Percentiles rank a stretch among this genome's conserved stretches.
Evolutionary conservation across 805 yeast species (phyloP).

Genomic region (Peterozyma xylosa): DNA sequence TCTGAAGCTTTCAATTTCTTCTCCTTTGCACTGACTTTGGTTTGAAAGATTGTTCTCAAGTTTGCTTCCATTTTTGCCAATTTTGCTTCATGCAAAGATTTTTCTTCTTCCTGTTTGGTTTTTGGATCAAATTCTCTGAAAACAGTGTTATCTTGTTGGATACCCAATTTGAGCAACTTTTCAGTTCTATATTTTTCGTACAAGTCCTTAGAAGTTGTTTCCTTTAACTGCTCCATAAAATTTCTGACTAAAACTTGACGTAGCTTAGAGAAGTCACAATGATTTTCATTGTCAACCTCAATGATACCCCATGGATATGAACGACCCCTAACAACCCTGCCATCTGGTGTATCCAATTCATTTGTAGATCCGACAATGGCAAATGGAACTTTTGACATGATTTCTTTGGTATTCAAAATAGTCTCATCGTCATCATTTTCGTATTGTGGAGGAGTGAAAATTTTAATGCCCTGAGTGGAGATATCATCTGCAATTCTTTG

Average conservation of each 20-base stretch:
- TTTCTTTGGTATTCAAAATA: slow-evolving; percentile 51
- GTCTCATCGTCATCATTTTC: slow-evolving; percentile 81
- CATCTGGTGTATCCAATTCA: slow-evolving; percentile 63
- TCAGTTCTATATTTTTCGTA: slow-evolving; percentile 88
- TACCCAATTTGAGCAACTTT: slow-evolving; percentile 75
- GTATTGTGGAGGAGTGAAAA: slow-evolving; percentile 71
- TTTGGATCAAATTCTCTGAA: slow-evolving; percentile 93
- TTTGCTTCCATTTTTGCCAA: slow-evolving; percentile 91
- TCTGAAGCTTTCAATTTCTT: slow-evolving; percentile 94
- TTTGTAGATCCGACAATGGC: slow-evolving; percentile 90
- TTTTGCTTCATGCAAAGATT: slow-evolving; percentile 87
- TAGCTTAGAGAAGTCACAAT: slow-evolving; percentile 84
- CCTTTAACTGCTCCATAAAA: slow-evolving; percentile 90
- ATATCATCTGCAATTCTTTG: slow-evolving; percentile 72
- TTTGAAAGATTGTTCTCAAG: slow-evolving; percentile 94
- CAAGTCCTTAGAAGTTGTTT: slow-evolving; percentile 63
- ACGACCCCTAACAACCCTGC: slow-evolving; percentile 83
- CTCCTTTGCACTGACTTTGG: slow-evolving; percentile 94
- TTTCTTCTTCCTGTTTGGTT: slow-evolving; percentile 88
- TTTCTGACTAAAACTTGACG: slow-evolving; percentile 85
- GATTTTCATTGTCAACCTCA: slow-evolving; percentile 91
- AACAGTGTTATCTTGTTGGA: slow-evolving; percentile 87
- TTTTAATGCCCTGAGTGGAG: slow-evolving; percentile 59
- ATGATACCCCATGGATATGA: slow-evolving; percentile 95
- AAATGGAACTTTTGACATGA: slow-evolving; percentile 74